Percentiles rank a stretch among this genome's conserved stretches.
phyloP scores from a whole-genome alignment of 2,329 filamentous ascomycete genomes.

The Ophiosphaerella korrae region DNA sequence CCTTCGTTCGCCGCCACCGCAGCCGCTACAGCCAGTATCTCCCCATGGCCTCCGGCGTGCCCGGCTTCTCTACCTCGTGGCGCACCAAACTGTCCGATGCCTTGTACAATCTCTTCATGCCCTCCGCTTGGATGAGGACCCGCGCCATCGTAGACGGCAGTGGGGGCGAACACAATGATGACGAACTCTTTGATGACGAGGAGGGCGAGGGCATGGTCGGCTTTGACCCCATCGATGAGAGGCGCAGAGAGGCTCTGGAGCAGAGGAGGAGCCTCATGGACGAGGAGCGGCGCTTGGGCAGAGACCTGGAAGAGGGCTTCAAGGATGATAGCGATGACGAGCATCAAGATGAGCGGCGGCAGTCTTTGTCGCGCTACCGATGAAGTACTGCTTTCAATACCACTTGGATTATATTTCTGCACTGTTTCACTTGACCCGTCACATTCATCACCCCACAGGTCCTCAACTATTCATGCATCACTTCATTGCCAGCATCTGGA shows the following conservation, averaged over 20 bases:
- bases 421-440: background rate
- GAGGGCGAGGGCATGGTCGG: slow-evolving; percentile 56
- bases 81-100: slow-evolving; percentile 45
- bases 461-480: background rate
- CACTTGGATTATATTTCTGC: background rate
- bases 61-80: slow-evolving; percentile 26
- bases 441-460: background rate
- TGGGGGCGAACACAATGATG: slow-evolving; percentile 34
- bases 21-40: slow-evolving; percentile 52
- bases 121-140: slow-evolving; percentile 33
- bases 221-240: slow-evolving; percentile 47
- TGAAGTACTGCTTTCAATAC: slow-evolving; percentile 1
- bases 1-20: slow-evolving; percentile 52
- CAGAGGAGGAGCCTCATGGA: slow-evolving; percentile 51
- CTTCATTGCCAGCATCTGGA: background rate
- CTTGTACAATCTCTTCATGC: slow-evolving; percentile 40
- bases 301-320: slow-evolving; percentile 79
- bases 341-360: slow-evolving; percentile 34
- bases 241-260: slow-evolving; percentile 47
- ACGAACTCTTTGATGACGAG: slow-evolving; percentile 51
- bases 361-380: slow-evolving; percentile 22
- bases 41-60: slow-evolving; percentile 43
- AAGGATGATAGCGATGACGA: slow-evolving; percentile 74
- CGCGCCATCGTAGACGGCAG: slow-evolving; percentile 38
- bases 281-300: slow-evolving; percentile 68